A percentile compares a stretch with the other conserved stretches of the same genome.
phyloP scores from a whole-genome alignment of 2,329 filamentous ascomycete species.

The Coleophoma crateriformis region DNA sequence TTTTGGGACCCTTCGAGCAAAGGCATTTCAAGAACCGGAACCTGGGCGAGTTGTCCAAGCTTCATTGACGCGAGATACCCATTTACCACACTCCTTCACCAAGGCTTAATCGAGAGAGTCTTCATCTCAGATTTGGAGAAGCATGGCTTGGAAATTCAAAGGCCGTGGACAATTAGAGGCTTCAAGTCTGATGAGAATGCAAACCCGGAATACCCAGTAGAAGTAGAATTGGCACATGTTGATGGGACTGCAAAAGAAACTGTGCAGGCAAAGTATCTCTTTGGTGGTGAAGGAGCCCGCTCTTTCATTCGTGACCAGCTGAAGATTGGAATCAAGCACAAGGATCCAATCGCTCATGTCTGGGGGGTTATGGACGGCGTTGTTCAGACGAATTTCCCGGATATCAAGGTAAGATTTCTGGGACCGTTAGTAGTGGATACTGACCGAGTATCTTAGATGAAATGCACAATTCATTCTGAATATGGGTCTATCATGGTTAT shows the following conservation, averaged over 20 bases:
- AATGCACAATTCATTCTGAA: conserved; percentile 70
- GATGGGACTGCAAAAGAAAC: conserved; percentile 70
- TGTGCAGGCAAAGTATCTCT: conserved; percentile 62
- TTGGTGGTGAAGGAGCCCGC: conserved; percentile 65
- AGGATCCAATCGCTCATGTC: conserved; percentile 64
- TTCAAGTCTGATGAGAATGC: conserved; percentile 53
- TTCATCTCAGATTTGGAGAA: conserved; percentile 62
- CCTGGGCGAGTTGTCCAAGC: conserved; percentile 82
- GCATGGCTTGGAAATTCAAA: conserved; percentile 53
- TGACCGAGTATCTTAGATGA: conserved; percentile 42
- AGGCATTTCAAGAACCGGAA: conserved; percentile 60
- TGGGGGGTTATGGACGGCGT: conserved; percentile 76
- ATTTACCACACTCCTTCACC: conserved; percentile 66
- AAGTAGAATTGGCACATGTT: conserved; percentile 71
- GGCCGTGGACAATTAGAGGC: conserved; percentile 58
- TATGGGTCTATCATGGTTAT: conserved; percentile 77
- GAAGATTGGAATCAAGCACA: conserved; percentile 65
- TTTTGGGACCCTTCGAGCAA: conserved; percentile 64
- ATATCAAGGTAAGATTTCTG: conserved; percentile 63
- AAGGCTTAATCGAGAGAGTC: conserved; percentile 65
- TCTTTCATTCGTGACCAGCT: conserved; percentile 61
- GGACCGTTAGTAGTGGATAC: conserved; percentile 26
- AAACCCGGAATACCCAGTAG: conserved; percentile 67
- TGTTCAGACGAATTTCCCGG: conserved; percentile 67
- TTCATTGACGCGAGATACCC: conserved; percentile 72